Evolutionary conservation across 2,329 filamentous ascomycete genomes (phyloP).

Genomic region (Calonectria henricotiae): DNA sequence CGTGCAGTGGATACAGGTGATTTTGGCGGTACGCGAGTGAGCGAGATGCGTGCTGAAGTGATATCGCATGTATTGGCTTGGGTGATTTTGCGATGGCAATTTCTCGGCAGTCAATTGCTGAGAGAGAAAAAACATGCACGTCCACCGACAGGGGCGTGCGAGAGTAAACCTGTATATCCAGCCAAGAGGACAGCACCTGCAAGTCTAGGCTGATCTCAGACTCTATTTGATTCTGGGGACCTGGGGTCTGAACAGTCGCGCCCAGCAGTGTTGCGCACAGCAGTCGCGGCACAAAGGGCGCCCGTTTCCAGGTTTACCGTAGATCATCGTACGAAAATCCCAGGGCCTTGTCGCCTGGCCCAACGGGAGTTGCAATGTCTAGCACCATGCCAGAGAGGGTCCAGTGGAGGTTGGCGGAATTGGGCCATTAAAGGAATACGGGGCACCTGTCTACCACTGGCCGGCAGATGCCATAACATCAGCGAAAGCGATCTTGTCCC

Average conservation of each 20-base stretch:
- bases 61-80: constrained; percentile 17
- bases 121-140: constrained; percentile 3
- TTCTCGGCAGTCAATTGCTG: constrained; percentile 18
- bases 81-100: constrained; percentile 21
- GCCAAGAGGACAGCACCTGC: constrained; percentile 6
- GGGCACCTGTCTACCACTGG: constrained; percentile 9
- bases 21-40: constrained; percentile 29
- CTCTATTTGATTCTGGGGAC: constrained; percentile 14
- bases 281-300: constrained; percentile 7
- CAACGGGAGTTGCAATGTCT: constrained; percentile 13
- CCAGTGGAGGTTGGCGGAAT: constrained; percentile 20
- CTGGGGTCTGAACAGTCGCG: constrained; percentile 7
- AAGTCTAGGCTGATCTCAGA: constrained; percentile 12
- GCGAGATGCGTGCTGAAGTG: constrained; percentile 20
- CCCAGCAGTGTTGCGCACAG: constrained; percentile 1
- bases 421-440: constrained; percentile 27
- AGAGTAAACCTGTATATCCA: constrained; percentile 1
- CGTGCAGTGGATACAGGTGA: constrained; percentile 44
- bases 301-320: constrained; percentile 16
- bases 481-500: constrained; percentile 20
- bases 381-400: constrained; percentile 21
- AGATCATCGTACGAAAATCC: constrained; percentile 26
- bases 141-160: constrained; percentile 6
- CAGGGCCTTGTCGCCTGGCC: constrained; percentile 13
- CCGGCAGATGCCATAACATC: constrained; percentile 17